phyloP scores from a whole-genome alignment of 352 stramenopile species.

The Phytophthora hibernalis region DNA sequence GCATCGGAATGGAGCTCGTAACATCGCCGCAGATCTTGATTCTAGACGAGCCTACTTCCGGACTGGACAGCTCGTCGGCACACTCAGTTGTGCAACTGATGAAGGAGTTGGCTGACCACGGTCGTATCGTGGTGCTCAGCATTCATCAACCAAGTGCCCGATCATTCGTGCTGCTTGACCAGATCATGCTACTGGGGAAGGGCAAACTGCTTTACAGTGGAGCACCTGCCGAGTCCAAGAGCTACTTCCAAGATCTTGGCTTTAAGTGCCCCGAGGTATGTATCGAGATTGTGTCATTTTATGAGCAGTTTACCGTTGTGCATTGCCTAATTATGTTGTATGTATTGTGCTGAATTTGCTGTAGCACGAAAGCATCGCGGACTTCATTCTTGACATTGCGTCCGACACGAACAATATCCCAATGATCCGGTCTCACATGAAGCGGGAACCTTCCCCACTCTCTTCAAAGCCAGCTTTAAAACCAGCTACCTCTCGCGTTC shows the following conservation, averaged over 20 bases:
- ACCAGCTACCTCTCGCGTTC: slow-evolving; percentile 5
- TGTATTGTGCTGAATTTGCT: slow-evolving; percentile 6
- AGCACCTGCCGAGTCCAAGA: slow-evolving; percentile 51
- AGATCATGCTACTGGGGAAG: slow-evolving; percentile 91
- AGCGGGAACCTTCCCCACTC: slow-evolving; percentile 33
- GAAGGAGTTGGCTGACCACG: slow-evolving; percentile 80
- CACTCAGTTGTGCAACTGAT: slow-evolving; percentile 93
- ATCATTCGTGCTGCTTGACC: slow-evolving; percentile 92
- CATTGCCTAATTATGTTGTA: slow-evolving; percentile 13
- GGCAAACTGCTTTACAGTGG: slow-evolving; percentile 76
- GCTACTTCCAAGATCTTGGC: slow-evolving; percentile 69
- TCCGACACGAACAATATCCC: slow-evolving; percentile 60
- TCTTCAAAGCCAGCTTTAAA: slow-evolving; percentile 7
- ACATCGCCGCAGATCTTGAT: slow-evolving; percentile 89
- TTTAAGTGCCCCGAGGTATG: slow-evolving; percentile 68
- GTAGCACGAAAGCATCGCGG: slow-evolving; percentile 74
- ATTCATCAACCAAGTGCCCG: slow-evolving; percentile 92
- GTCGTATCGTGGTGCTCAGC: slow-evolving; percentile 84
- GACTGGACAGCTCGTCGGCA: slow-evolving; percentile 91
- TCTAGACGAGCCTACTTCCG: slow-evolving; percentile 93
- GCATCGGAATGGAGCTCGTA: slow-evolving; percentile 95
- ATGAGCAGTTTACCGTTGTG: neutral
- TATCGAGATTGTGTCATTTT: slow-evolving; percentile 1
- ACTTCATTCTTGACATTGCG: slow-evolving; percentile 78
- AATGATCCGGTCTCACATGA: slow-evolving; percentile 55